phyloP scores from a whole-genome alignment of 805 yeast genomes.

The Candida railenensis region DNA sequence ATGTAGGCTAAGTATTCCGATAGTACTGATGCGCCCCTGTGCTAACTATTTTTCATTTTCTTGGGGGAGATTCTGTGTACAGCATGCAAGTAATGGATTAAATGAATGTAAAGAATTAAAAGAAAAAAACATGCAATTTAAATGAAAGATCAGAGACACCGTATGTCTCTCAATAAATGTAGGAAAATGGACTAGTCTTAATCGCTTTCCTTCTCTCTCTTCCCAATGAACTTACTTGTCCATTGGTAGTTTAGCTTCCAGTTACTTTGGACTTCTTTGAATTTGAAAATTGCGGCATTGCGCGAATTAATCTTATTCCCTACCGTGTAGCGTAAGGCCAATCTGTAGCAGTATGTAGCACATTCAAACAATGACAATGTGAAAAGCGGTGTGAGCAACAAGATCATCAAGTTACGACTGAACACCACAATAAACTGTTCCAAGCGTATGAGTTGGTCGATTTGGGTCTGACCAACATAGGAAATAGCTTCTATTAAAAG shows the following conservation, averaged over 20 bases:
- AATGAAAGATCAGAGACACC: background rate
- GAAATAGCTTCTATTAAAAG: background rate
- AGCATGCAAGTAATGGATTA: background rate
- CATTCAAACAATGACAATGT: conserved; percentile 4
- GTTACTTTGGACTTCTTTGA: conserved; percentile 1
- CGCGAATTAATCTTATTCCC: background rate
- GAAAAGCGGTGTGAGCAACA: conserved; percentile 4
- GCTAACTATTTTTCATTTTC: no score
- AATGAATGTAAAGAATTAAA: background rate
- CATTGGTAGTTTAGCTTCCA: conserved; percentile 4
- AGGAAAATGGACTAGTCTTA: no score
- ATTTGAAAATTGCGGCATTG: background rate
- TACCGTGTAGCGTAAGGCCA: background rate
- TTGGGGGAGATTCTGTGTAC: background rate
- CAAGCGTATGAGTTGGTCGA: conserved; percentile 4
- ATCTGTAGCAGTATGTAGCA: conserved; percentile 6
- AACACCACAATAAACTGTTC: conserved; percentile 3
- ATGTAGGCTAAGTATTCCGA: no score
- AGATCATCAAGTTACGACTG: conserved; percentile 5
- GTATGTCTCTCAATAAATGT: background rate
- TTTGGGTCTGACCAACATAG: conserved; percentile 1
- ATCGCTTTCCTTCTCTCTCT: conserved; percentile 1
- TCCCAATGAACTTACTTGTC: background rate
- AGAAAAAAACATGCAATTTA: background rate
- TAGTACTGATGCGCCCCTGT: no score